phyloP scores from a whole-genome alignment of 1,284 basidiomycete genomes.

The Pyrrhoderma lamaoense region DNA sequence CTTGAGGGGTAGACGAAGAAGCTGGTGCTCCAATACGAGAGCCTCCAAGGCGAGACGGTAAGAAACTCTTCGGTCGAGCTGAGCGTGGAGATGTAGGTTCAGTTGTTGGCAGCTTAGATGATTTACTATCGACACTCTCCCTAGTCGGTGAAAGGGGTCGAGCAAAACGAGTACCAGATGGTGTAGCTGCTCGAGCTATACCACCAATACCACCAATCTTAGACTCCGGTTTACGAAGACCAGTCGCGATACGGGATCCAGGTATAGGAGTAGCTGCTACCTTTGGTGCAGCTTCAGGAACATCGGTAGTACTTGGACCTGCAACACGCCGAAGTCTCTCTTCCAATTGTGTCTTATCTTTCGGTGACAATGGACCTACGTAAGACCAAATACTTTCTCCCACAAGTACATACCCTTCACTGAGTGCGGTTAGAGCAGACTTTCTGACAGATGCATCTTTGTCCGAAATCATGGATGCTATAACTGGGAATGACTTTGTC shows the following conservation, averaged over 20 bases:
- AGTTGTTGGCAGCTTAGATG: conserved; percentile 23
- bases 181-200: conserved; percentile 56
- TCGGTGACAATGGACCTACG: conserved; percentile 71
- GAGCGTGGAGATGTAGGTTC: conserved; percentile 37
- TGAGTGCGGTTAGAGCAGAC: conserved; percentile 71
- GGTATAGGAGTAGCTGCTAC: conserved; percentile 24
- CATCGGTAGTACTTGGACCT: conserved; percentile 46
- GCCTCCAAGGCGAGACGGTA: conserved; percentile 64
- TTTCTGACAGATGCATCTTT: conserved; percentile 83
- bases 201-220: conserved; percentile 37
- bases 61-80: conserved; percentile 51
- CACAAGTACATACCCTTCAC: conserved; percentile 76
- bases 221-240: conserved; percentile 37
- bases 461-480: conserved; percentile 82
- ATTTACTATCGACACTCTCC: conserved; percentile 39
- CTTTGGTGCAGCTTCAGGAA: conserved; percentile 25
- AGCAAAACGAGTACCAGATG: conserved; percentile 47
- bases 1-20: conserved; percentile 13
- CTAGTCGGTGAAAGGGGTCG: conserved; percentile 57
- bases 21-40: conserved; percentile 40
- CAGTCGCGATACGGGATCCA: conserved; percentile 47
- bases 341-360: conserved; percentile 88
- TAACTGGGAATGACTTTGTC: conserved; percentile 67
- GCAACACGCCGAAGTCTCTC: conserved; percentile 81
- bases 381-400: conserved; percentile 83